Evolutionary conservation across 345 rosid species (phyloP).

Genomic region (Trapa incisa): DNA sequence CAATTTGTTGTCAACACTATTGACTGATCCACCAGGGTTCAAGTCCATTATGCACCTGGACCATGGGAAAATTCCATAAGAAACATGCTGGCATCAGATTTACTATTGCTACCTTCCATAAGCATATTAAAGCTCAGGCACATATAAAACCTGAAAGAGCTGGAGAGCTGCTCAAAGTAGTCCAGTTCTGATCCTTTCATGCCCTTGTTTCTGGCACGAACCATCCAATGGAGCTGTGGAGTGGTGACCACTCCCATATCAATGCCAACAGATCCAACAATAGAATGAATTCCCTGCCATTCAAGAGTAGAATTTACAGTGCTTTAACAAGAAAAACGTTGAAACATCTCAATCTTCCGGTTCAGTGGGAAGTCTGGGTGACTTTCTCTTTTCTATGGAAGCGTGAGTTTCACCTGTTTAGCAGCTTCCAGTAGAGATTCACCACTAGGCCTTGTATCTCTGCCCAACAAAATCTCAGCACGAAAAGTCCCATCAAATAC

Average conservation of each 20-base stretch:
- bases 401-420: constrained; percentile 30
- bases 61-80: constrained; percentile 6
- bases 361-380: background rate
- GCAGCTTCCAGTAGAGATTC: constrained; percentile 74
- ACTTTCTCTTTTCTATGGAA: background rate
- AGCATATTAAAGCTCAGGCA: background rate
- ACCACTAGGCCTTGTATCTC: constrained; percentile 97
- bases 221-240: constrained; percentile 94
- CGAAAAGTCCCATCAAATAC: constrained; percentile 27
- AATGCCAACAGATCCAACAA: constrained; percentile 43
- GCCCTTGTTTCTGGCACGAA: constrained; percentile 70
- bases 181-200: constrained; percentile 50
- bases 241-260: constrained; percentile 83
- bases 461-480: constrained; percentile 62
- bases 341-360: background rate
- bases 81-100: background rate
- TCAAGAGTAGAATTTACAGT: constrained; percentile 4
- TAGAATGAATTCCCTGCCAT: constrained; percentile 50
- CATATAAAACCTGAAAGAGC: constrained; percentile 47
- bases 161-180: constrained; percentile 66
- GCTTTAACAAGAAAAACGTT: constrained; percentile 5
- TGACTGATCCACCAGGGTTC: constrained; percentile 29
- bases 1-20: constrained; percentile 25
- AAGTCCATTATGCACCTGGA: constrained; percentile 52
- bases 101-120: background rate